Percentiles rank a stretch among this genome's conserved stretches.
phyloP scores from a whole-genome alignment of 768 basidiomycete genomes.

The Ramaria sp. region DNA sequence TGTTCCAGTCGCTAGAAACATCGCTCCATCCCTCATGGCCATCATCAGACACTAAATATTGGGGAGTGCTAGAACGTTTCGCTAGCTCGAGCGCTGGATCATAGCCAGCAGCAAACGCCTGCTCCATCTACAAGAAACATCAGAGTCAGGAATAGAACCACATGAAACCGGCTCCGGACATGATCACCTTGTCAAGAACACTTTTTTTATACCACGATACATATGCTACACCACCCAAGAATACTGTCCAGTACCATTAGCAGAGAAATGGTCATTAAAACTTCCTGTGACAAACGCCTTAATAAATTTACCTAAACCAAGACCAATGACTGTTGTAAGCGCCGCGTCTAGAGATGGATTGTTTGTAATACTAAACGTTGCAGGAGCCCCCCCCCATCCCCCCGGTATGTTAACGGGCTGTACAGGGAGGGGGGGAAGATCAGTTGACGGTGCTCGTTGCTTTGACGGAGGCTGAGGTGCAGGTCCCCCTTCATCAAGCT shows the following conservation, averaged over 20 bases:
- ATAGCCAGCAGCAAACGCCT: constrained; percentile 70
- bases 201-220: constrained; percentile 74
- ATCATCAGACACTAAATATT: constrained; percentile 26
- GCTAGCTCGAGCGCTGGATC: constrained; percentile 74
- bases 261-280: neutral
- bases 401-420: constrained; percentile 5
- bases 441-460: neutral
- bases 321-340: constrained; percentile 49
- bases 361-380: constrained; percentile 15
- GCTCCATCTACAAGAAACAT: constrained; percentile 46
- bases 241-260: constrained; percentile 30
- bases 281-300: neutral
- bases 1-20: constrained; percentile 27
- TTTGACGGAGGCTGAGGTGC: neutral
- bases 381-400: neutral
- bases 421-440: neutral
- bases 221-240: constrained; percentile 63
- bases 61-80: constrained; percentile 22
- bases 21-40: constrained; percentile 16
- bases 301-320: constrained; percentile 37
- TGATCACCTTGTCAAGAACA: constrained; percentile 63
- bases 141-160: neutral
- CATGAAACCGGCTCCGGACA: neutral
- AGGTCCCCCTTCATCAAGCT: neutral
- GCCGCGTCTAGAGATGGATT: constrained; percentile 35